Evolutionary conservation across 164 flowering plant species (phyloP), one percentile per base, ranked within the genome.

Genomic region (Tetrastigma voinierianum): DNA sequence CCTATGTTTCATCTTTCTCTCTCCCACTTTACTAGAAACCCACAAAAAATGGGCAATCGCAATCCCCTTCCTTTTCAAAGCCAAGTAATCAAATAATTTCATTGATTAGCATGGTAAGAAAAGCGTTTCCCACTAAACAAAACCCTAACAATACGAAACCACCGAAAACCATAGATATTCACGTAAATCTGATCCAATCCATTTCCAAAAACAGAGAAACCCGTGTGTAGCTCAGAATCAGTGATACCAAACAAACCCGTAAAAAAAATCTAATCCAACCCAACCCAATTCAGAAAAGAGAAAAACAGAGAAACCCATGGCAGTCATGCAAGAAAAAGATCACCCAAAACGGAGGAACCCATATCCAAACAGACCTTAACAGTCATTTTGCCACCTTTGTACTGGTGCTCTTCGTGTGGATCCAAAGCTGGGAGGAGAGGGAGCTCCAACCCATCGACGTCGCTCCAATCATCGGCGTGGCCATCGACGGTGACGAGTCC

Each of bases 371-470:
- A 9, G 21, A 87, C 98, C 96, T 91, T 94, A 57, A 94, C 83
- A 57, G 78, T 87, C 90, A 90, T 84, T 64, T 87, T 84, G 19
- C 98, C 96, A 51, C 80, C 92, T 66, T 69, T 72, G 57, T 90
- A 91, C 46, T 77, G 86, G 62, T 91, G 74, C 11, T 91, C 98
- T 15, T 69, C 80, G 74, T 91, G 87, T 24, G 98, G 98, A 78
- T 94, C 97, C 32, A 91, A 82, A 57, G 98, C 98, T 47, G 98
- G 98, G 15, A 85, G 86, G 45, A 94, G 86, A 67, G 95, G 62
- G 73, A 90, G 90, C 52, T 91, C 90, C 63, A 70, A 84, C 56
- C 93, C 98, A 69, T 87, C 87, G 68, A 91, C 73, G 70, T 80
- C 84, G 12, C 59, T 70, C 98, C 97, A 94, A 49, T 94, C 98